These are phyloP conservation scores for Betula pendula DNA, from an alignment of 306 rosid genomes.

Conservation along the genomic window DNA sequence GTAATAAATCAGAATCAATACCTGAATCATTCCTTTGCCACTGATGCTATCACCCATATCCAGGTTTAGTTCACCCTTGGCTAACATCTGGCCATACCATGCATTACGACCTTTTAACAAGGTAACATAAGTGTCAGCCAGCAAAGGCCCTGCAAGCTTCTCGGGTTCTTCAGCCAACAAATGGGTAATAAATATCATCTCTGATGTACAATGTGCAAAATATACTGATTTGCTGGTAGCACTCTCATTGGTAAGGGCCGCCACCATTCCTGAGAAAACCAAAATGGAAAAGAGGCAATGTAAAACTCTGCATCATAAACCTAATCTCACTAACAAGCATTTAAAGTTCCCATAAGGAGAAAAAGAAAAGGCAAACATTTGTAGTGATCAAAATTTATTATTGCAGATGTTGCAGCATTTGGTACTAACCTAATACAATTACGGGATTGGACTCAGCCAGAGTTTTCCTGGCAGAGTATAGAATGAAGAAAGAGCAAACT, in stretches of 20 bases:
- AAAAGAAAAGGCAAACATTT: neutral
- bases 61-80: conserved; percentile 79
- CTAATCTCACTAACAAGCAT: neutral
- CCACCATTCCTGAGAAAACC: conserved; percentile 73
- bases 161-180: conserved; percentile 81
- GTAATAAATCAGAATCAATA: conserved; percentile 25
- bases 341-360: conserved; percentile 6
- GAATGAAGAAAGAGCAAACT: too few relatives aligned
- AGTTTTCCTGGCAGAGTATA: neutral
- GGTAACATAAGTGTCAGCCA: conserved; percentile 90
- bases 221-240: conserved; percentile 94
- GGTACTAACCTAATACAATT: neutral
- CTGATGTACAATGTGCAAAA: conserved; percentile 90
- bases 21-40: conserved; percentile 99
- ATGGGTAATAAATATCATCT: conserved; percentile 89
- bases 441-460: neutral
- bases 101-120: conserved; percentile 83
- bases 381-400: neutral
- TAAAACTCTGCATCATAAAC: conserved; percentile 14
- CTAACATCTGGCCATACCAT: conserved; percentile 83
- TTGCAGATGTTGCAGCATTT: neutral
- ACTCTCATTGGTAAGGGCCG: conserved; percentile 93
- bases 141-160: conserved; percentile 91
- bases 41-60: conserved; percentile 93
- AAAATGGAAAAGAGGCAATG: conserved; percentile 4